Evolutionary conservation across 495 filamentous ascomycete genomes (phyloP).

Genomic region (Podospora fimiseda): DNA sequence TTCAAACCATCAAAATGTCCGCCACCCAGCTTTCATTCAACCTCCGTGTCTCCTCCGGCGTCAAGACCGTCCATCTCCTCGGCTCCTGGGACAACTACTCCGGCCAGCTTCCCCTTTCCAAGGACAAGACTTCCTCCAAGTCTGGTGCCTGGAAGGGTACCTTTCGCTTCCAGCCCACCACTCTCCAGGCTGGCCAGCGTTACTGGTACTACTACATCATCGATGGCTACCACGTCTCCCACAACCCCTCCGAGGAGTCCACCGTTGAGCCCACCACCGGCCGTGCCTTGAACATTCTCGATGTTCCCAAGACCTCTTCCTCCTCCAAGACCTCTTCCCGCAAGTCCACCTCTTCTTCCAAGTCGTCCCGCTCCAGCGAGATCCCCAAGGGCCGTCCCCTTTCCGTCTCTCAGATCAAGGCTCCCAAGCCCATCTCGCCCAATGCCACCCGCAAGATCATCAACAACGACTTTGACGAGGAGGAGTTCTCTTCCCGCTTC

Average conservation of each 20-base stretch:
- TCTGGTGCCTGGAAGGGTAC: constrained; percentile 86
- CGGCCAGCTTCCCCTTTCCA: constrained; percentile 85
- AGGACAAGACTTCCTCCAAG: constrained; percentile 72
- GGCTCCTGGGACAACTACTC: constrained; percentile 98
- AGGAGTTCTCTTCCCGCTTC: constrained; percentile 67
- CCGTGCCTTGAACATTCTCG: constrained; percentile 79
- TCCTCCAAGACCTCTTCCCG: constrained; percentile 35
- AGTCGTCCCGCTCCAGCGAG: constrained; percentile 33
- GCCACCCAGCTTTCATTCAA: constrained; percentile 80
- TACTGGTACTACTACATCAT: constrained; percentile 99
- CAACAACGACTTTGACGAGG: constrained; percentile 63
- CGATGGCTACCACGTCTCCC: constrained; percentile 96
- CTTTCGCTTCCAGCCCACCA: constrained; percentile 85
- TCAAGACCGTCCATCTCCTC: constrained; percentile 95
- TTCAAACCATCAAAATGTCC: constrained; percentile 60
- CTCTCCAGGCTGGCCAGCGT: constrained; percentile 74
- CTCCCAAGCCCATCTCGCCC: constrained; percentile 83
- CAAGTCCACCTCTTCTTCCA: constrained; percentile 31
- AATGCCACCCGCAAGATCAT: constrained; percentile 80
- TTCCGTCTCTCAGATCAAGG: constrained; percentile 80
- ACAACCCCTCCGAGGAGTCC: constrained; percentile 85
- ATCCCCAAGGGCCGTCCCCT: constrained; percentile 82
- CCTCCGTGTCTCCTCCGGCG: constrained; percentile 90
- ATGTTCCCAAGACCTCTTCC: constrained; percentile 48
- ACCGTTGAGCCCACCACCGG: constrained; percentile 95